Conservation (phyloP, 805 yeast species). For the Metschnikowia bowlesiae region DNA sequence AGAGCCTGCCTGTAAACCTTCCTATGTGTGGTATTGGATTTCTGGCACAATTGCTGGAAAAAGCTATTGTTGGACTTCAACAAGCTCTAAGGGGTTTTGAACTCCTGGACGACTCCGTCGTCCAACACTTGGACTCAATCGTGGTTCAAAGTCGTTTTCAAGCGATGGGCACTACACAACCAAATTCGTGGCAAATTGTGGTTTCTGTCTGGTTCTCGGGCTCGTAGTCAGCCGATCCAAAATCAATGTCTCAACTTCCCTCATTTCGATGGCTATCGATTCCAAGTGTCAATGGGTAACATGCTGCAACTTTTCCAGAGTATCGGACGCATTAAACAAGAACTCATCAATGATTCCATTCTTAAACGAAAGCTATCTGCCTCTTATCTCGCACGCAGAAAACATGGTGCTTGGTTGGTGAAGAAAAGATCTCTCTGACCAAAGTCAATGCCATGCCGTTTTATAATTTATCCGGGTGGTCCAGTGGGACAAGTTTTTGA, state of each 20-base stretch:
- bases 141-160: slow-evolving; percentile 67
- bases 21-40: slow-evolving; percentile 36
- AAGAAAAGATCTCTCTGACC: too few species aligned
- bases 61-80: slow-evolving; percentile 46
- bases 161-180: slow-evolving; percentile 83
- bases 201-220: slow-evolving; percentile 76
- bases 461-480: too few species aligned
- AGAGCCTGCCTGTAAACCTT: slow-evolving; percentile 31
- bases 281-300: too few species aligned
- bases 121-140: slow-evolving; percentile 81
- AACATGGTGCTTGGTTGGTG: too few species aligned
- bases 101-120: slow-evolving; percentile 71
- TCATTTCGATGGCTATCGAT: slow-evolving; percentile 22
- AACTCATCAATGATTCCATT: too few species aligned
- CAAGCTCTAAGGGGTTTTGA: slow-evolving; percentile 64
- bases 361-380: too few species aligned
- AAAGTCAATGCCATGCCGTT: too few species aligned
- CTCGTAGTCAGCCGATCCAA: slow-evolving; percentile 82
- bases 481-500: too few species aligned
- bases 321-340: too few species aligned
- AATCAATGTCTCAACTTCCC: slow-evolving; percentile 69
- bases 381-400: too few species aligned
- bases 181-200: slow-evolving; percentile 70
- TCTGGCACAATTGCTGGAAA: slow-evolving; percentile 68
- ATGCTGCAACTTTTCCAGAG: too few species aligned